Percentiles rank a stretch among this genome's conserved stretches.
Evolutionary conservation across 768 basidiomycete species (phyloP).

Genomic region (Phanerodontia chrysosporium): DNA sequence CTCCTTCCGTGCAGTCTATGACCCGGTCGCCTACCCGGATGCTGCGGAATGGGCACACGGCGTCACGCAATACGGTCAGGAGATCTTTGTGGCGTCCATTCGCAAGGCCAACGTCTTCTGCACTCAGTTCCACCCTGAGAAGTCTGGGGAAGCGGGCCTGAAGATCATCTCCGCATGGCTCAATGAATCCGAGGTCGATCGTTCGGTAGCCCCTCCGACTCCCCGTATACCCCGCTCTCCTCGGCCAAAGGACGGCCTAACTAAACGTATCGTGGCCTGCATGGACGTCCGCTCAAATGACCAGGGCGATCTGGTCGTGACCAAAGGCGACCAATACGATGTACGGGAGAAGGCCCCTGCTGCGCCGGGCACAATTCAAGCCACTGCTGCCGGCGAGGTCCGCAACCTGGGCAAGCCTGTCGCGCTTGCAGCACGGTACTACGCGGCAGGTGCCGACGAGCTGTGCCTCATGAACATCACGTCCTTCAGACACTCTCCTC

Average conservation of each 20-base stretch:
- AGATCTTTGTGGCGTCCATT: conserved; percentile 84
- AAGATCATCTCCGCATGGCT: conserved; percentile 80
- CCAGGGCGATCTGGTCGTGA: conserved; percentile 93
- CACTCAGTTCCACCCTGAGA: conserved; percentile 97
- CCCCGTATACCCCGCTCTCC: conserved; percentile 34
- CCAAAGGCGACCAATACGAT: conserved; percentile 99
- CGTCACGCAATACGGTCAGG: conserved; percentile 90
- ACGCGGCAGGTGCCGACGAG: conserved; percentile 87
- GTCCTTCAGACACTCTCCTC: conserved; percentile 94
- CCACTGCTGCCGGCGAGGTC: conserved; percentile 66
- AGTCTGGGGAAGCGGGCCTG: conserved; percentile 87
- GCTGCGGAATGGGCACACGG: conserved; percentile 77
- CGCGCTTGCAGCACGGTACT: conserved; percentile 84
- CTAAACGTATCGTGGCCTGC: conserved; percentile 94
- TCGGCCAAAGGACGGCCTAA: conserved; percentile 59
- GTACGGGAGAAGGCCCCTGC: conserved; percentile 73
- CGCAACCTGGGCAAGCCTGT: conserved; percentile 98
- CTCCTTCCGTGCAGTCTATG: conserved; percentile 84
- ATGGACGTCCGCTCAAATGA: conserved; percentile 98
- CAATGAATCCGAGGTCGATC: conserved; percentile 42
- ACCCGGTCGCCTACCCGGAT: conserved; percentile 46
- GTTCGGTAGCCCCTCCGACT: conserved; percentile 31
- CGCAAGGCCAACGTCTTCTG: conserved; percentile 83
- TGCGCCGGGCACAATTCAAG: conserved; percentile 19
- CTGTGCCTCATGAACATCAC: conserved; percentile 98